Conservation (phyloP, 2,329 filamentous ascomycete genomes). For the Pseudogymnoascus sp. region DNA sequence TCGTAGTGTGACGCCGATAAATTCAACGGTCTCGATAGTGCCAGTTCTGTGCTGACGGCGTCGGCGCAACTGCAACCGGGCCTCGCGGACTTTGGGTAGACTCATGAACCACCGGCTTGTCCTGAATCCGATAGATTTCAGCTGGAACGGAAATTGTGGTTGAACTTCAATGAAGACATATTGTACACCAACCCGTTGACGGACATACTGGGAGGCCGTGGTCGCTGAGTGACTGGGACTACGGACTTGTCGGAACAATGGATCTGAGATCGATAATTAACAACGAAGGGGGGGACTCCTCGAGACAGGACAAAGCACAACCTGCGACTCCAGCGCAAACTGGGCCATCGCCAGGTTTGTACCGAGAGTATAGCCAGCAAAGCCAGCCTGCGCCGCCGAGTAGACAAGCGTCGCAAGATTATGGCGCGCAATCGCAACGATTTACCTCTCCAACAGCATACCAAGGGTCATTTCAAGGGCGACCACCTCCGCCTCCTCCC, state of each 20-base stretch:
- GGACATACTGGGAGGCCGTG: neutral
- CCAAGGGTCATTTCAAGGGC: slow-evolving; percentile 25
- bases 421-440: slow-evolving; percentile 23
- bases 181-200: neutral
- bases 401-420: slow-evolving; percentile 29
- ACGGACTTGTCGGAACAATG: slow-evolving; percentile 30
- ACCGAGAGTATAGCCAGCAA: slow-evolving; percentile 27
- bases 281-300: slow-evolving; percentile 28
- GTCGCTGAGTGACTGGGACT: slow-evolving; percentile 2
- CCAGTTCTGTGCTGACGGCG: neutral
- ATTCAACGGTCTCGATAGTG: neutral
- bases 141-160: slow-evolving; percentile 4
- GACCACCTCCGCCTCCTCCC: slow-evolving; percentile 33
- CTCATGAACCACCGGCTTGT: neutral
- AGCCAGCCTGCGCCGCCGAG: slow-evolving; percentile 24
- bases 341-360: slow-evolving; percentile 22
- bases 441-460: slow-evolving; percentile 29
- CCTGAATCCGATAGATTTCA: slow-evolving; percentile 2
- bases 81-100: neutral
- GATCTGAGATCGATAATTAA: slow-evolving; percentile 48
- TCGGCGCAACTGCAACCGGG: neutral
- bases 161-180: slow-evolving; percentile 4
- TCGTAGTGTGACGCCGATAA: slow-evolving; percentile 5
- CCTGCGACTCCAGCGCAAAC: slow-evolving; percentile 28
- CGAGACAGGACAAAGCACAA: slow-evolving; percentile 22